These are phyloP conservation scores for Platanthera guangdongensis DNA, from an alignment of 106 monocot species.

Conservation along the genomic window DNA sequence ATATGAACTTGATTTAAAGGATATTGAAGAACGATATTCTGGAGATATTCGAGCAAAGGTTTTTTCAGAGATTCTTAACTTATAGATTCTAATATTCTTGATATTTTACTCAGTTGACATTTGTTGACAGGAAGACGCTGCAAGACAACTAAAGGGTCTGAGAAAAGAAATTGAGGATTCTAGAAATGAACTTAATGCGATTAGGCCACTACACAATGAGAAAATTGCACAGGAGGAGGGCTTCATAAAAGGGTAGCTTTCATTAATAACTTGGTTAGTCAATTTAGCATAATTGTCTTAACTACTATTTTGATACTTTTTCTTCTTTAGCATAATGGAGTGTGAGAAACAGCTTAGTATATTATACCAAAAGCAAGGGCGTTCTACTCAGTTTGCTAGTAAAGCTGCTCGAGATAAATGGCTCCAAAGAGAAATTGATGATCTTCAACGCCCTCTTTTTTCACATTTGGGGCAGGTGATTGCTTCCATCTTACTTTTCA, in stretches of 20 bases:
- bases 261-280: background rate
- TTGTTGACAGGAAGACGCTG: conserved; percentile 69
- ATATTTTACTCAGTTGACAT: conserved; percentile 8
- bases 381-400: conserved; percentile 86
- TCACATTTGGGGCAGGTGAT: conserved; percentile 70
- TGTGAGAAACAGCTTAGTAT: conserved; percentile 93
- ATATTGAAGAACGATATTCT: conserved; percentile 69
- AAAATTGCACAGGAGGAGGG: conserved; percentile 83
- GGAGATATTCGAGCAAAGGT: conserved; percentile 72
- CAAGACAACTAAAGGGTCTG: conserved; percentile 55
- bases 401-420: conserved; percentile 92
- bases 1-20: conserved; percentile 91
- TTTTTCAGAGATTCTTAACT: background rate
- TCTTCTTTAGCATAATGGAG: conserved; percentile 67
- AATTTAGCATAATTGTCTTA: background rate
- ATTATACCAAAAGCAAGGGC: conserved; percentile 94
- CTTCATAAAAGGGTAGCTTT: conserved; percentile 64
- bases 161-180: conserved; percentile 84
- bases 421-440: conserved; percentile 96
- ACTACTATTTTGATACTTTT: background rate
- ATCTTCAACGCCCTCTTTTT: conserved; percentile 73
- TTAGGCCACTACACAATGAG: conserved; percentile 47
- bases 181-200: conserved; percentile 64
- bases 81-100: background rate
- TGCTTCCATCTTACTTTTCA: background rate